These are phyloP conservation scores for Schizothecium vesticola DNA, from an alignment of 495 filamentous ascomycete genomes.

Conservation along the genomic window DNA sequence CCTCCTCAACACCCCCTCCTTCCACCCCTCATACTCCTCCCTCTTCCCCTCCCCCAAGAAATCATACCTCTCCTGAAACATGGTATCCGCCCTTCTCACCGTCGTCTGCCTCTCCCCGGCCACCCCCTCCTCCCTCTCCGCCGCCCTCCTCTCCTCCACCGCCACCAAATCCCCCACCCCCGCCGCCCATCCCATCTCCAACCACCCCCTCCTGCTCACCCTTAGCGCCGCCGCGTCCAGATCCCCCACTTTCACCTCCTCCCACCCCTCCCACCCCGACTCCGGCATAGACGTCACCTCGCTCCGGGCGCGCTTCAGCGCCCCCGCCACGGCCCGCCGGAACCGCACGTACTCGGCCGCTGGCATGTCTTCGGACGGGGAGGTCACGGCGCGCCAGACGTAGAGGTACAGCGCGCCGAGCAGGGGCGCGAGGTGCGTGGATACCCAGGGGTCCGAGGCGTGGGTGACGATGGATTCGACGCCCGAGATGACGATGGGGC, in stretches of 20 bases:
- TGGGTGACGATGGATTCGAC: constrained; percentile 38
- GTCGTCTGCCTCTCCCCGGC: constrained; percentile 27
- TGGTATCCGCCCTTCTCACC: constrained; percentile 56
- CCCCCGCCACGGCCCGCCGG: constrained; percentile 35
- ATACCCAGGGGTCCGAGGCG: constrained; percentile 48
- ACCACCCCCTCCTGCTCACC: constrained; percentile 56
- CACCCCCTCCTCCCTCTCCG: constrained; percentile 17
- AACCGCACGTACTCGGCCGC: constrained; percentile 34
- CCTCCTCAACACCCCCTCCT: constrained; percentile 54
- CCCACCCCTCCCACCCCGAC: constrained; percentile 45
- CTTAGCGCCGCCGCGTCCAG: constrained; percentile 56
- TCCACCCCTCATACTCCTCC: constrained; percentile 69
- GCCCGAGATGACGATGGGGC: constrained; percentile 39
- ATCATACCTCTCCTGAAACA: constrained; percentile 82
- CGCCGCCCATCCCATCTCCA: constrained; percentile 62
- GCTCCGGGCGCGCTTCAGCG: constrained; percentile 32
- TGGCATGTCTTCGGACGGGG: constrained; percentile 32
- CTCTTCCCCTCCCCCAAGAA: constrained; percentile 66
- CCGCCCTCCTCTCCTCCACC: constrained; percentile 6
- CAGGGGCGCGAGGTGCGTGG: constrained; percentile 44
- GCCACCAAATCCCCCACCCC: constrained; percentile 37
- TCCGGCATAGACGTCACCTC: constrained; percentile 35
- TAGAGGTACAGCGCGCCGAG: constrained; percentile 69
- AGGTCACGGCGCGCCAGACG: constrained; percentile 39
- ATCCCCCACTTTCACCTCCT: constrained; percentile 40